Base-by-base conservation (phyloP, 805 yeast species). In the Ogataea pignaliae region DNA sequence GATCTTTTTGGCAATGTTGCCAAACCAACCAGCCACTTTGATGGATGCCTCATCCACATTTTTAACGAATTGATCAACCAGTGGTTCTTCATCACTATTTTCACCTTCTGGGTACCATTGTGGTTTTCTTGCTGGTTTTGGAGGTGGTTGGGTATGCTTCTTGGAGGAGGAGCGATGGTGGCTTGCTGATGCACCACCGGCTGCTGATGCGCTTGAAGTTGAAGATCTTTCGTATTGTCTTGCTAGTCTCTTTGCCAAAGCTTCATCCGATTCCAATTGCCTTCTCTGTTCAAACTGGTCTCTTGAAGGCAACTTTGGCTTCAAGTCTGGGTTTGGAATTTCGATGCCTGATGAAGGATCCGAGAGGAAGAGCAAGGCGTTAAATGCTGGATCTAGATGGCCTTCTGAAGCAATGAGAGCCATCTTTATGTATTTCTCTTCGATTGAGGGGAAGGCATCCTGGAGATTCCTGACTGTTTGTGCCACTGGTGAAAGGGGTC, bases 331-430 rank as follows among this genome's bases (percentile, higher is more conserved):
- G 10, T 53, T 52, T 28, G 78, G 79, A 38, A 77, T 69, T 48
- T 75, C 78, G 12, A 83, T 79, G 48, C 73, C 73, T 47, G 72
- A 72, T 3, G 72, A 61, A 10, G 91, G 91, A 64, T 90, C 97
- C 14, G 87, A 81, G 43, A 88, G 66, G 53, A 77, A 88, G 47
- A 91, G 70, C 55, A 90, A 69, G 0, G 97, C 97, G 62, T 84
- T 85, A 70, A 91, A 91, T 1, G 97, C 95, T 1, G 86, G 82
- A 54, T 88, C 97, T 36, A 88, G 61, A 39, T 76, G 71, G 28
- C 95, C 96, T 39, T 75, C 78, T 15, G 95, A 80, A 2, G 98
- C 98, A 60, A 93, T 86, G 44, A 90, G 70, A 1, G 88, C 83
- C 28, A 95, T 89, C 43, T 81, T 79, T 49, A 88, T 72, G 54